A percentile compares a stretch with the other conserved stretches of the same genome.
These are phyloP conservation scores for Anethum foeniculum DNA, from an alignment of 140 eudicot species.

Conservation along the genomic window DNA sequence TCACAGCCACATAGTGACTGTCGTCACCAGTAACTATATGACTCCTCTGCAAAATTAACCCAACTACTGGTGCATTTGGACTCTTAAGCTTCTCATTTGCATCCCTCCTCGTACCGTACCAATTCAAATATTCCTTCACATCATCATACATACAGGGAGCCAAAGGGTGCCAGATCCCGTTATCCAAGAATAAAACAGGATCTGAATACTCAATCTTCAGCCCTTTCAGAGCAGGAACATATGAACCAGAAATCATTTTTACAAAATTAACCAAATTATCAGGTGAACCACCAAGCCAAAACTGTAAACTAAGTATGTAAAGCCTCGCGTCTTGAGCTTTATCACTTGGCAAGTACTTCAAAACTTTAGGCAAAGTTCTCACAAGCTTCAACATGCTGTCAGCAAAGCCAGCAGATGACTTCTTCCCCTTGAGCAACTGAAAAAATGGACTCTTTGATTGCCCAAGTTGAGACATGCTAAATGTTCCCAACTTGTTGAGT, in stretches of 20 bases:
- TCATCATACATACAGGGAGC: slow-evolving; percentile 99
- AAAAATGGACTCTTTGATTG: slow-evolving; percentile 91
- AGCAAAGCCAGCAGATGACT: slow-evolving; percentile 87
- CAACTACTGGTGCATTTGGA: slow-evolving; percentile 63
- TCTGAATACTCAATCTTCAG: slow-evolving; percentile 66
- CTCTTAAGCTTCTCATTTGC: slow-evolving; percentile 74
- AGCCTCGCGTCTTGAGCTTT: slow-evolving; percentile 98
- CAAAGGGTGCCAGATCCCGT: slow-evolving; percentile 95
- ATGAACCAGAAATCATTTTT: slow-evolving; percentile 89
- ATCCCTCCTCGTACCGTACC: slow-evolving; percentile 96
- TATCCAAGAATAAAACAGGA: slow-evolving; percentile 91
- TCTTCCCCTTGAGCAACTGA: slow-evolving; percentile 83
- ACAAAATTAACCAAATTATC: slow-evolving; percentile 88
- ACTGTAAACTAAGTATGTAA: slow-evolving; percentile 90
- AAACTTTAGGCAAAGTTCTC: slow-evolving; percentile 91
- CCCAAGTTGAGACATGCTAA: slow-evolving; percentile 94
- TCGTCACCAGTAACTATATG: slow-evolving; percentile 99
- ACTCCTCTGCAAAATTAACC: slow-evolving; percentile 85
- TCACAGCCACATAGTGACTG: slow-evolving; percentile 95
- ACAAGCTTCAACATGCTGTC: slow-evolving; percentile 95
- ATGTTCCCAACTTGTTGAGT: slow-evolving; percentile 83
- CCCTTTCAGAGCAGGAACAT: slow-evolving; percentile 86
- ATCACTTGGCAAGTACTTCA: slow-evolving; percentile 94
- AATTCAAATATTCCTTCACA: slow-evolving; percentile 93
- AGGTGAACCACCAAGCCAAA: slow-evolving; percentile 99